Evolutionary conservation across 164 flowering plant species (phyloP).

Genomic region (grape (Vitis vinifera)): DNA sequence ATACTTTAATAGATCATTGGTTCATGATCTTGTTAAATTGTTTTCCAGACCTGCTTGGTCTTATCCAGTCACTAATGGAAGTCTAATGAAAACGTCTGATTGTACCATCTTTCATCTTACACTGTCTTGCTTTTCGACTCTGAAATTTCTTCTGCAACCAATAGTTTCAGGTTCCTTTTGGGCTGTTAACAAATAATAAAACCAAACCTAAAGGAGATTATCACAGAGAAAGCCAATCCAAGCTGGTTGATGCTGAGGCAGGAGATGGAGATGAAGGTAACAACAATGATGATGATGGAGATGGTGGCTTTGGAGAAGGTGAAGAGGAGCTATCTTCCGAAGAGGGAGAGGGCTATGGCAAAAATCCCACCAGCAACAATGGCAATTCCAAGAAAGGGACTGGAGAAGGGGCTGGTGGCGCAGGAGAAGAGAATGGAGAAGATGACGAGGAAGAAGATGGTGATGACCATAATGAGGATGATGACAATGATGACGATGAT

Average conservation of each 20-base stretch:
- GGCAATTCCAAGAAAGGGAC: conserved; percentile 18
- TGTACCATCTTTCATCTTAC: not conserved
- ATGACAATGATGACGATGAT: conserved; percentile 23
- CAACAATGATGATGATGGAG: conserved; percentile 24
- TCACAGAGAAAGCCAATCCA: conserved; percentile 2
- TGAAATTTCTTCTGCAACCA: not conserved
- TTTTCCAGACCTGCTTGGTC: too few species aligned
- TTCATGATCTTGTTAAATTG: too few species aligned
- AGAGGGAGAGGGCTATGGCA: conserved; percentile 20
- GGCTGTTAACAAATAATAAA: not conserved
- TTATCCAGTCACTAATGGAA: too few species aligned
- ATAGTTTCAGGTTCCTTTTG: conserved; percentile 22
- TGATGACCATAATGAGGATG: conserved; percentile 21
- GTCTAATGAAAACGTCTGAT: not conserved
- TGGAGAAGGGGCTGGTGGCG: conserved; percentile 20
- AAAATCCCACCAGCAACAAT: conserved; percentile 21
- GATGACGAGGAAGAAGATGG: conserved; percentile 13
- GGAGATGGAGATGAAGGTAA: conserved; percentile 15
- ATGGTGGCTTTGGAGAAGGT: conserved; percentile 30
- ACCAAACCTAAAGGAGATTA: conserved; percentile 5
- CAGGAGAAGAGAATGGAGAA: conserved; percentile 3
- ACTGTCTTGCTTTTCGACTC: not conserved
- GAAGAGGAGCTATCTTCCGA: conserved; percentile 34
- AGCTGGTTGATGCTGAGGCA: conserved; percentile 25
- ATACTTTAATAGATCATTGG: too few species aligned